Evolutionary conservation across 2,329 filamentous ascomycete genomes (phyloP), one percentile per base, ranked within the genome.

Genomic region (Sporothrix euskadiensis): DNA sequence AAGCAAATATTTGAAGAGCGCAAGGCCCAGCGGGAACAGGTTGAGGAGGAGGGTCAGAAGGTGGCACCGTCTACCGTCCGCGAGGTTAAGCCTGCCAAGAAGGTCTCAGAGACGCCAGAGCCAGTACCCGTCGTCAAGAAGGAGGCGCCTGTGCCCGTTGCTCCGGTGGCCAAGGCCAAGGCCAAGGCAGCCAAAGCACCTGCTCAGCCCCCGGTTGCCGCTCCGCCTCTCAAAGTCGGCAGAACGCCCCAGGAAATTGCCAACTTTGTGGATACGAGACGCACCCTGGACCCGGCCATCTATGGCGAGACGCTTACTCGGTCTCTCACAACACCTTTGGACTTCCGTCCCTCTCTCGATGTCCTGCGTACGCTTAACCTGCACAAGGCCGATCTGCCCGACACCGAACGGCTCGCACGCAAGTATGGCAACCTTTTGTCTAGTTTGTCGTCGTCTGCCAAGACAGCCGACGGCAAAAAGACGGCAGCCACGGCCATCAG

Each of bases 1-100:
- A 94, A 93, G 80, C 90, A 94, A 78, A 80, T 92, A 2, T 87
- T 91, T 63, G 90, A 92, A 78, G 90, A 93, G 79, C 85, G 87
- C 26, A 88, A 91, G 12, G 87, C 87, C 12, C 81, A 89, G 76
- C 84, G 85, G 74, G 84, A 59, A 14, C 30, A 59, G 22, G n/a
- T 87, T 75, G 83, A 82, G 59, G 84, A 86, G 73, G 85, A 85
- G 77, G 80, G 61, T 12, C 57, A 71, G 35, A 39, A 75, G 57
- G 44, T 19, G 44, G 52, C 22, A n/a, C 49, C 56, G 1, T 14
- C 9, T 35, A 35, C 5, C 4, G 19, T 16, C 22, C 8, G 66
- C 9, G 44, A 79, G n/a, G 22, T 79, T 69, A 79, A 82, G 57
- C 79, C 79, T 30, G 79, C 79, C 26, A 81, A 85, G 22, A 35